Conservation (phyloP, 352 stramenopile genomes). For the Pythium brachiatum region DNA sequence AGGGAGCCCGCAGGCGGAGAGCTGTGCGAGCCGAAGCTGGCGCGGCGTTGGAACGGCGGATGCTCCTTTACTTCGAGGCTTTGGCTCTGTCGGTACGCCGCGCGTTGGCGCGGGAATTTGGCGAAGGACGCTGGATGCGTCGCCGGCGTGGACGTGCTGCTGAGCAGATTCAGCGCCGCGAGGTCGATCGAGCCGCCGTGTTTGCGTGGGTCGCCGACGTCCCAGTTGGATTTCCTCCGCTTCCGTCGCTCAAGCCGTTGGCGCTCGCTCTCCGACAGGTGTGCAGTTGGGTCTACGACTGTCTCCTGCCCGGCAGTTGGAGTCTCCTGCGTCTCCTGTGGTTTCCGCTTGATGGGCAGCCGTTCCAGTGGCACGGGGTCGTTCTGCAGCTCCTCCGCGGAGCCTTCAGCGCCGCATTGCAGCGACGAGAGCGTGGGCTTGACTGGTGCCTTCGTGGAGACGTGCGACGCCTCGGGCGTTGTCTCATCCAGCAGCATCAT, state of each 20-base stretch:
- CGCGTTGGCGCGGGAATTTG: constrained; percentile 52
- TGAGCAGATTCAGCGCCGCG: constrained; percentile 21
- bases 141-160: constrained; percentile 28
- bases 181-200: constrained; percentile 21
- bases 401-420: neutral
- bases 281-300: neutral
- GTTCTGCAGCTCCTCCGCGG: neutral
- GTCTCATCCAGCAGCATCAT: constrained; percentile 15
- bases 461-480: neutral
- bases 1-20: neutral
- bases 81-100: constrained; percentile 59
- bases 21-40: neutral
- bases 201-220: constrained; percentile 68
- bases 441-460: neutral
- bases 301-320: neutral
- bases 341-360: neutral
- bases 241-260: constrained; percentile 60
- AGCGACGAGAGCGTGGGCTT: neutral
- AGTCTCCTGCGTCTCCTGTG: neutral
- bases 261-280: constrained; percentile 56
- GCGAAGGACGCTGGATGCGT: constrained; percentile 48
- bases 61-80: constrained; percentile 59
- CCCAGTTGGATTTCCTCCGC: constrained; percentile 78
- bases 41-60: constrained; percentile 29
- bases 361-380: neutral